Evolutionary conservation across 1,284 basidiomycete species (phyloP), one percentile per base, ranked within the genome.

Genomic region (Ceratorhiza oryzae-sativae): DNA sequence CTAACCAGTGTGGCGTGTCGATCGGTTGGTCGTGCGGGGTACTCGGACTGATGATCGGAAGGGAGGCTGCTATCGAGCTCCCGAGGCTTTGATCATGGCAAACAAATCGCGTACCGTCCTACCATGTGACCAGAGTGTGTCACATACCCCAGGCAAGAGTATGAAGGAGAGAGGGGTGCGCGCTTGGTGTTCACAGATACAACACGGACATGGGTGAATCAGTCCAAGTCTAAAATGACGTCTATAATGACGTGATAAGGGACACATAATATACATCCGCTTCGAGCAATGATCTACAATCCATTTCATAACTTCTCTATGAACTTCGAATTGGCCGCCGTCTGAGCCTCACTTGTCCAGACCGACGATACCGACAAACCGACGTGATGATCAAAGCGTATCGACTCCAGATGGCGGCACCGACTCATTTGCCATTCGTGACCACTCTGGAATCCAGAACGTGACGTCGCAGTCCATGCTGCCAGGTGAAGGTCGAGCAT

Each of bases 11-110:
- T 23, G 8, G 58, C 58, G 58, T 60, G 58, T 36, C 58, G 36
- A 20, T n/a, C 41, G 58, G 45, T 60, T 41, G 58, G 36, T 9
- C 9, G 51, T 60, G 58, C 39, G 58, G 58, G 58, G 58, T 60
- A 60, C 9, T 5, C 39, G 39, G 39, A 12, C 58, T 60, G 58
- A 45, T 60, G 58, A 60, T 60, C 58, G 58, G 51, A 55, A 30
- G 27, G 51, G 9, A 15, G 58, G 58, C 45, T 60, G 58, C 39
- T 30, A 60, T 60, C 58, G 58, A 27, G 58, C 18, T 10, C 34
- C 56, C 41, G 56, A 10, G n/a, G 27, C 3, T 45, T 23, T 23
- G 56, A 39, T 49, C 20, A 6, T 25, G 4, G 1, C 56, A 58
- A 58, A 58, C 56, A 60, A 60, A 60, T 42, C 39, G 34, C 58